Evolutionary conservation across 2,329 filamentous ascomycete genomes (phyloP), one percentile per base, ranked within the genome.

Genomic region (Ophiostoma pallidulum): DNA sequence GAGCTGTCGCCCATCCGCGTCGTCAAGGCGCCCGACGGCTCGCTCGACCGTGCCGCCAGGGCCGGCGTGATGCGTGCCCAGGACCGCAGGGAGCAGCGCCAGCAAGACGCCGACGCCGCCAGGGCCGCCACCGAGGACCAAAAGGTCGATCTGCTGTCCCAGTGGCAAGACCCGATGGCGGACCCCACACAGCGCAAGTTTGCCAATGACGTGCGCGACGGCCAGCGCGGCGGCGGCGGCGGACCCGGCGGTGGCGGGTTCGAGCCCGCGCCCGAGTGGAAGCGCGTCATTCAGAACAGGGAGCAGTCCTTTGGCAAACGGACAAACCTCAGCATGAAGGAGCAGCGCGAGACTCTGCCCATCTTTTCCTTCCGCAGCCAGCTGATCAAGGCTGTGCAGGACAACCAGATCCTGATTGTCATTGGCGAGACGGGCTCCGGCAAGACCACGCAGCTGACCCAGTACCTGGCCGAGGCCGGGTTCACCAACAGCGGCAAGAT

Each of bases 141-240:
- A 54, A 84, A 89, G 58, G 84, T 92, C 28, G 89, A 97, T 58
- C 71, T 98, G 3, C 80, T 84, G 45, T 80, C 86, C 12, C 89
- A 96, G 64, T 98, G 94, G 94, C 85, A 96, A 49, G 92, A 98
- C 62, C 92, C 92, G 0, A 95, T 98, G 90, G 84, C 88, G 13
- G 79, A 82, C 20, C 83, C 87, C 2, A 85, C 92, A 54, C 80
- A 90, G 62, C 77, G 85, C 47, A 84, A 92, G 55, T 98, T 98
- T 65, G 92, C 92, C 2, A 83, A 83, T 55, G 92, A 97, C 55
- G 64, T 97, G 42, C 78, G 87, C 47, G 84, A 78, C 53, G 73
- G 82, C 74, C 4, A 77, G 78, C 55, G 26, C 19, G 32, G 31
- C 13, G 24, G 39, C 5, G 66, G 78, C 1, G 45, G 38, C 8